These are phyloP conservation scores for Solanum megistacrolobum DNA, from an alignment of 257 asterid genomes.

Conservation along the genomic window DNA sequence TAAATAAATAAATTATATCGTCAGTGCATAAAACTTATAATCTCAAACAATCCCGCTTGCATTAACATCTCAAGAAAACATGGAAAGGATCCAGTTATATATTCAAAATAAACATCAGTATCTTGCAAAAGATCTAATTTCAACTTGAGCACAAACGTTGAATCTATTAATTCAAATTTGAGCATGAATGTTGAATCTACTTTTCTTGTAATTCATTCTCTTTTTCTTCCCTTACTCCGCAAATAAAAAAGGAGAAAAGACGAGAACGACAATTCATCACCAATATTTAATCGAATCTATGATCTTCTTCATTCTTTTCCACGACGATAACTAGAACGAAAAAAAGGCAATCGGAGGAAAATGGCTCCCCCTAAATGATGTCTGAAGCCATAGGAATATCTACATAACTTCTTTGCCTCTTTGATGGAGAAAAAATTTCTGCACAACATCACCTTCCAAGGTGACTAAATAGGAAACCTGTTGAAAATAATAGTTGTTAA, in stretches of 20 bases:
- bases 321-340: neutral
- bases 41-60: neutral
- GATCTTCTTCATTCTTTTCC: neutral
- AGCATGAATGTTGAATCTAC: neutral
- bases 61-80: neutral
- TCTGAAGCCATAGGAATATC: neutral
- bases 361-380: neutral
- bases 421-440: constrained; percentile 25
- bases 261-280: neutral
- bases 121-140: neutral
- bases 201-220: neutral
- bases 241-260: no score
- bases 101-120: neutral
- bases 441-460: constrained; percentile 40
- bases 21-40: neutral
- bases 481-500: neutral
- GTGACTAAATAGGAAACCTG: constrained; percentile 43
- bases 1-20: neutral
- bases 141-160: neutral
- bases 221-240: neutral
- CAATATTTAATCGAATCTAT: neutral
- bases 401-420: constrained; percentile 48
- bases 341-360: neutral
- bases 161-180: neutral
- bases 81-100: neutral